Base-by-base conservation (phyloP, 768 basidiomycete genomes). In the Lactifluus echinatus region DNA sequence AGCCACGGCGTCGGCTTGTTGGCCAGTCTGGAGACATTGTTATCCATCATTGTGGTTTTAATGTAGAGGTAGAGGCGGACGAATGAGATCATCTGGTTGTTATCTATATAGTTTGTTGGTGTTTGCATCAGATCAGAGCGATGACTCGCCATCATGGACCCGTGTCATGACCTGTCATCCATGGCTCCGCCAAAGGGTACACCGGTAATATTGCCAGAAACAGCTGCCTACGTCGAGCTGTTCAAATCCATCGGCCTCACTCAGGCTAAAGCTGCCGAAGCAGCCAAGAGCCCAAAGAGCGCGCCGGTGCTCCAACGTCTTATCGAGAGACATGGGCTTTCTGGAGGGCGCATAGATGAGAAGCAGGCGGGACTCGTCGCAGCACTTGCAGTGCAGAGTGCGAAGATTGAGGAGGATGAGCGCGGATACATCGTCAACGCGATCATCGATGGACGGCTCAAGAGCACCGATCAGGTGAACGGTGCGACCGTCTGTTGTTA, bases 241-340 rank as follows among this genome's bases (percentile, higher is more conserved):
- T 93, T 94, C 75, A 79, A 83, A 68, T 79, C 83, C 36, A 84
- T 93, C 55, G 90, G 89, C 24, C 74, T 96, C 43, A 75, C 84
- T 40, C 77, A 82, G 57, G 72, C 85, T 51, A 90, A 92, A 68
- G 89, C 93, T 1, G 77, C 79, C 10, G 92, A 96, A 65, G 87
- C 89, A 4, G 82, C 84, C 34, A 89, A 92, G 68, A 87, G 79
- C 57, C 74, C 85, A 3, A 95, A 91, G 74, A 81, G 81, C 66
- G 87, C 90, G 5, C 68, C 77, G 3, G 73, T 84, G 19, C 76
- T 94, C 55, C 82, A 80, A 64, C 79, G 79, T 23, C 78, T 94
- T 50, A 83, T 93, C 59, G 79, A 82, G 48, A 73, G 71, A 48
- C 74, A 84, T 65, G 68, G 73, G 8, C 73, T 83, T 17, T 67